A percentile compares a stretch with the other conserved stretches of the same genome.
Conservation (phyloP, 495 filamentous ascomycete genomes). For the Cetradonia linearis region DNA sequence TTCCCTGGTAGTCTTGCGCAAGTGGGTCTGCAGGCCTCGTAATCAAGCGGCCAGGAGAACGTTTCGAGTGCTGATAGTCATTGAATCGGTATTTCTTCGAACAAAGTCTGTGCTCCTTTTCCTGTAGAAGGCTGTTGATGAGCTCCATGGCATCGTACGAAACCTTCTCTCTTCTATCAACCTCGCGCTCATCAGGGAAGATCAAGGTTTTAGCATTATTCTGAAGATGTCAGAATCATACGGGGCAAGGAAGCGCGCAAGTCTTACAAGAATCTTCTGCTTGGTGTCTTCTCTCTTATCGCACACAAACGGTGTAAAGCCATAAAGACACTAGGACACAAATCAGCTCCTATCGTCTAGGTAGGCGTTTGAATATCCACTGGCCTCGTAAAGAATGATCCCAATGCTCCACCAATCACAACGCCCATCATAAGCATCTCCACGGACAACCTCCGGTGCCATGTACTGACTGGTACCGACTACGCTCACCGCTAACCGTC, state of each 20-base stretch:
- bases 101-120: constrained; percentile 65
- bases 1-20: constrained; percentile 32
- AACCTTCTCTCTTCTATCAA: constrained; percentile 27
- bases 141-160: constrained; percentile 57
- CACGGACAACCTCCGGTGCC: constrained; percentile 86
- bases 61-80: constrained; percentile 36
- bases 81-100: constrained; percentile 58
- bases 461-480: constrained; percentile 97
- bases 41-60: constrained; percentile 24
- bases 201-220: constrained; percentile 41
- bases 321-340: constrained; percentile 63
- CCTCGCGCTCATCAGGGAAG: constrained; percentile 44
- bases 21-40: constrained; percentile 27
- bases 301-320: constrained; percentile 77
- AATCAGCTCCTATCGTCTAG: constrained; percentile 7
- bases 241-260: not conserved
- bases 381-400: constrained; percentile 77
- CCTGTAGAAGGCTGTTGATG: constrained; percentile 63
- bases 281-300: constrained; percentile 76
- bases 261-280: constrained; percentile 60
- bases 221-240: constrained; percentile 29
- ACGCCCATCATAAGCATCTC: constrained; percentile 74
- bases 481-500: constrained; percentile 69
- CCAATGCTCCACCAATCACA: constrained; percentile 98
- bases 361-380: constrained; percentile 12